Evolutionary conservation across 2,329 filamentous ascomycete species (phyloP).

Genomic region (Thielaviopsis musarum): DNA sequence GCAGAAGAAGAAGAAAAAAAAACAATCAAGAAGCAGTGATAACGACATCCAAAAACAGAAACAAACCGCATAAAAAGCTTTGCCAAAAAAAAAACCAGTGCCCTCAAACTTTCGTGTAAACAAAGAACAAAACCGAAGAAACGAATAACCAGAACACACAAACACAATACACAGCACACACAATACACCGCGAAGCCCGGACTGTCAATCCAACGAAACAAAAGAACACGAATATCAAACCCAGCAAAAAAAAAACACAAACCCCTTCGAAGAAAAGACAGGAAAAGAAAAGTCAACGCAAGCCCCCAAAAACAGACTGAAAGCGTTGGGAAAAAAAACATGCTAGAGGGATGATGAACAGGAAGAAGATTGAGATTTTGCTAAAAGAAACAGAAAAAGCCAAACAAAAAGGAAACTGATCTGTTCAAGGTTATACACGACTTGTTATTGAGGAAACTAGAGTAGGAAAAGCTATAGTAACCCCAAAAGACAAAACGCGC

Average conservation of each 20-base stretch:
- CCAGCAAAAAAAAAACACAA: not conserved
- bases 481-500: not conserved
- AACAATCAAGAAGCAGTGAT: no score
- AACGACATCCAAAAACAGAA: no score
- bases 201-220: constrained; percentile 3
- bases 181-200: not conserved
- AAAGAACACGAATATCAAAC: no score
- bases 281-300: not conserved
- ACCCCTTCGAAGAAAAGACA: not conserved
- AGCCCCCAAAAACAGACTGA: not conserved
- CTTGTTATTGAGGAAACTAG: not conserved
- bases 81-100: not conserved
- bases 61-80: not conserved
- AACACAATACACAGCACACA: not conserved
- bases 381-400: not conserved
- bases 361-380: not conserved
- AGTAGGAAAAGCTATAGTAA: not conserved
- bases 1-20: not conserved
- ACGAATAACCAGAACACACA: not conserved
- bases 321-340: not conserved
- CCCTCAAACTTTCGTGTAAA: no score
- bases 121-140: not conserved
- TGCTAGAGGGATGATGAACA: not conserved
- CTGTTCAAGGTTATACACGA: not conserved
- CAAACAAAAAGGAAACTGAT: not conserved